A percentile compares a stretch with the other conserved stretches of the same genome.
Evolutionary conservation across 2,329 filamentous ascomycete species (phyloP).

Genomic region (Venturia asperata): DNA sequence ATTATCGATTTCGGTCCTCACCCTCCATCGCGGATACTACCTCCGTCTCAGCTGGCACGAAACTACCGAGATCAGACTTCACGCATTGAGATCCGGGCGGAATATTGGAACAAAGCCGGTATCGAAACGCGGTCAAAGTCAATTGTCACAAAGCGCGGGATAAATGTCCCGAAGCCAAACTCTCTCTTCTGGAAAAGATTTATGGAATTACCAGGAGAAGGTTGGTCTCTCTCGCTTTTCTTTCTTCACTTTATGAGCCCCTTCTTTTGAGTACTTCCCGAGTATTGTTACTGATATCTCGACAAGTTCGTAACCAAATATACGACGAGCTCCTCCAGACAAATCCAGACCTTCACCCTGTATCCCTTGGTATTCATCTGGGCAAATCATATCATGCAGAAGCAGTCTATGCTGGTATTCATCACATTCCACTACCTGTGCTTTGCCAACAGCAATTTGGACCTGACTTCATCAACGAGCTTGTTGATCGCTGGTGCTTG

Average conservation of each 20-base stretch:
- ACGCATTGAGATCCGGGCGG: neutral
- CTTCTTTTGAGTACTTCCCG: neutral
- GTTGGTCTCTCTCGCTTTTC: neutral
- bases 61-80: neutral
- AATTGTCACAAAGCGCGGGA: neutral
- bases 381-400: constrained; percentile 1
- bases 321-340: constrained; percentile 1
- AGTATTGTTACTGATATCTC: neutral
- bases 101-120: neutral
- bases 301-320: constrained; percentile 12
- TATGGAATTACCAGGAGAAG: neutral
- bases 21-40: neutral
- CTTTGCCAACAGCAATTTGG: neutral
- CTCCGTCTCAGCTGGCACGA: neutral
- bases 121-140: neutral
- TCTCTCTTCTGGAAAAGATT: constrained; percentile 1
- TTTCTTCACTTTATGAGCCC: neutral
- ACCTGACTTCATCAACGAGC: neutral
- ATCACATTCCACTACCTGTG: neutral
- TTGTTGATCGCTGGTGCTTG: constrained; percentile 2
- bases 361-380: neutral
- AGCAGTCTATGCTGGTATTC: neutral
- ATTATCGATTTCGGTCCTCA: neutral
- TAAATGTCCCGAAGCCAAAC: neutral
- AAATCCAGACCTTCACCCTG: neutral